Percentiles rank a stretch among this genome's conserved stretches.
phyloP scores from a whole-genome alignment of 805 yeast genomes.

The Torulaspora quercuum region DNA sequence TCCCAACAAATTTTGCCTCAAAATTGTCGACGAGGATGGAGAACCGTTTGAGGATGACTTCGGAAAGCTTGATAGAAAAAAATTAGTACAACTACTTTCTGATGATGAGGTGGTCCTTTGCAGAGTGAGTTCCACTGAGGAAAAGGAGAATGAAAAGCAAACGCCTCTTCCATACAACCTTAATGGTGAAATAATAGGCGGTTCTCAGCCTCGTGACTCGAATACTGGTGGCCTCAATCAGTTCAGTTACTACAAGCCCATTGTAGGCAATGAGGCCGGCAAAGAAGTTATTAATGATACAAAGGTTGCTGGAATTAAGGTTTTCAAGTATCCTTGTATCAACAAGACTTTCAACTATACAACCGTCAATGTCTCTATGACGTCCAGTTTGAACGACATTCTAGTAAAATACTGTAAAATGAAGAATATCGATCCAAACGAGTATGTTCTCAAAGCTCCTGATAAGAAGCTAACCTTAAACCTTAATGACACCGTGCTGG shows the following conservation, averaged over 20 bases:
- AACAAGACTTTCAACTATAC: constrained; percentile 32
- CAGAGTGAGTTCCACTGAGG: constrained; percentile 47
- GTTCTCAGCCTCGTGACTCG: constrained; percentile 7
- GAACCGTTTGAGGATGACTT: constrained; percentile 88
- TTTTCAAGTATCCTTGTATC: constrained; percentile 36
- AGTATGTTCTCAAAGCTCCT: constrained; percentile 37
- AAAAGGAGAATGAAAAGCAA: constrained; percentile 45
- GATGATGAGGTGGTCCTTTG: constrained; percentile 80
- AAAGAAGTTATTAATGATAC: constrained; percentile 28
- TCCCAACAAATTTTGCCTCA: constrained; percentile 43
- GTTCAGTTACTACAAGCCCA: constrained; percentile 39
- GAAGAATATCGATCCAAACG: constrained; percentile 38
- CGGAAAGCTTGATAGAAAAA: constrained; percentile 74
- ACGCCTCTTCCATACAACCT: constrained; percentile 51
- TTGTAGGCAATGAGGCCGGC: constrained; percentile 28
- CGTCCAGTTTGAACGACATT: constrained; percentile 39
- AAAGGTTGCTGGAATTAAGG: constrained; percentile 30
- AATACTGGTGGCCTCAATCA: constrained; percentile 30
- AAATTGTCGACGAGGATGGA: constrained; percentile 88
- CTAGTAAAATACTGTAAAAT: constrained; percentile 36
- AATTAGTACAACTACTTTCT: constrained; percentile 66
- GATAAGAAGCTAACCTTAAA: constrained; percentile 35
- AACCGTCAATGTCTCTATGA: constrained; percentile 32
- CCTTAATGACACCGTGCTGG: constrained; percentile 40
- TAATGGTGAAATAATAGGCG: constrained; percentile 17